Conservation (phyloP, 164 flowering plant species). For the Umbilicus rupestris region DNA sequence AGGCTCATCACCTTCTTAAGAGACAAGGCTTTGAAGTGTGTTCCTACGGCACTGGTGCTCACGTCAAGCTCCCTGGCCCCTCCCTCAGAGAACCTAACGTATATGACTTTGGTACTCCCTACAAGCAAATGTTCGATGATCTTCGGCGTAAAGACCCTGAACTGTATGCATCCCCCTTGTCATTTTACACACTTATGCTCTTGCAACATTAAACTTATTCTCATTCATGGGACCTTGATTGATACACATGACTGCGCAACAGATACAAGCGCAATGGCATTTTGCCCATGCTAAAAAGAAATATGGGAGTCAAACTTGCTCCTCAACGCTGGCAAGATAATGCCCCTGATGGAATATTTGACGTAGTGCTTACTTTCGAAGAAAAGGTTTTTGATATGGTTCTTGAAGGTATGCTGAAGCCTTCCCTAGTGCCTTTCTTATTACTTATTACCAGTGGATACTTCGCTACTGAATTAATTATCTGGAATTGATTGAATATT, state of each 20-base stretch:
- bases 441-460: background rate
- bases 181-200: background rate
- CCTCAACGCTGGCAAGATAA: constrained; percentile 99
- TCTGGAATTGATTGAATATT: background rate
- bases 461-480: background rate
- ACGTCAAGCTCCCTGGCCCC: constrained; percentile 98
- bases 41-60: constrained; percentile 91
- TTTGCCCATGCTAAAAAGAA: constrained; percentile 89
- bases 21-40: constrained; percentile 73
- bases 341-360: constrained; percentile 81
- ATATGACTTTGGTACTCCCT: constrained; percentile 94
- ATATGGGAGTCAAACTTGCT: constrained; percentile 59
- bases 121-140: constrained; percentile 92
- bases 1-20: constrained; percentile 75
- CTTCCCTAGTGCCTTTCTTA: background rate
- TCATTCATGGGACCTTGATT: too few relatives aligned
- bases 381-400: constrained; percentile 96
- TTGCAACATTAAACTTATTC: too few relatives aligned
- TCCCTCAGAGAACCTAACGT: constrained; percentile 92
- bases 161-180: constrained; percentile 47
- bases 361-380: constrained; percentile 81
- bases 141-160: constrained; percentile 89
- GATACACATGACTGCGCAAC: background rate
- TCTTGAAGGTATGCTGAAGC: constrained; percentile 49
- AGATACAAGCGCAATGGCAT: constrained; percentile 93